phyloP scores from a whole-genome alignment of 495 filamentous ascomycete species.

The Xylaria grammica region DNA sequence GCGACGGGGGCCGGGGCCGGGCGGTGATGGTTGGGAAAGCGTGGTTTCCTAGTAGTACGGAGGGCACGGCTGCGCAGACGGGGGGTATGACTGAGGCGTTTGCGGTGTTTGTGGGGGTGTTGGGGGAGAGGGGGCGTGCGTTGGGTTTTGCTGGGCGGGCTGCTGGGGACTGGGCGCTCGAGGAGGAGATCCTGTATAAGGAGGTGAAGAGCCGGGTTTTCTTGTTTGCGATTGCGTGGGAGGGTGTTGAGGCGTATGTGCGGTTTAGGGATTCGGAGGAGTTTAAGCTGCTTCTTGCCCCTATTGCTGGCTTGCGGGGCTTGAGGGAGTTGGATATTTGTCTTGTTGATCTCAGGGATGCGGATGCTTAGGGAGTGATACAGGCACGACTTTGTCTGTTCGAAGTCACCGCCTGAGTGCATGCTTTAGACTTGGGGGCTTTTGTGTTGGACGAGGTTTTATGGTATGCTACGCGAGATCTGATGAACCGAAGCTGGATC shows the following conservation, averaged over 20 bases:
- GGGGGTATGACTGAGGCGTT: neutral
- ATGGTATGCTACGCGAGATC: too few relatives aligned
- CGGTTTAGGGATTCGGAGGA: constrained; percentile 49
- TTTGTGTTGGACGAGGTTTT: too few relatives aligned
- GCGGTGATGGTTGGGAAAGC: constrained; percentile 2
- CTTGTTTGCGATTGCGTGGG: constrained; percentile 58
- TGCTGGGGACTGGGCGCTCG: constrained; percentile 51
- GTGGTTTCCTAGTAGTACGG: constrained; percentile 2
- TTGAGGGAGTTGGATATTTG: constrained; percentile 27
- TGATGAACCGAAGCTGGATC: too few relatives aligned
- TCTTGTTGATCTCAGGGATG: constrained; percentile 18
- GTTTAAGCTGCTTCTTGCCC: constrained; percentile 40
- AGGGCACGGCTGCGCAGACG: constrained; percentile 23
- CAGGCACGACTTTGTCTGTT: too few relatives aligned
- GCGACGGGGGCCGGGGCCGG: too few relatives aligned
- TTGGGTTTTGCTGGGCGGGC: constrained; percentile 36
- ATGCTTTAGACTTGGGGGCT: too few relatives aligned
- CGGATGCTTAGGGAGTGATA: neutral
- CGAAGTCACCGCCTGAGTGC: too few relatives aligned
- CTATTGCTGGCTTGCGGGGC: constrained; percentile 12
- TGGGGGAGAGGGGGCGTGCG: constrained; percentile 6
- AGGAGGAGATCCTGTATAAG: constrained; percentile 49
- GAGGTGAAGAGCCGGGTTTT: constrained; percentile 47
- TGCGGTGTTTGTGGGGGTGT: neutral
- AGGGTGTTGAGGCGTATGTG: constrained; percentile 58